A percentile compares a stretch with the other conserved stretches of the same genome.
Evolutionary conservation across 2,329 filamentous ascomycete genomes (phyloP).

Genomic region (Hypoxylon sp.): DNA sequence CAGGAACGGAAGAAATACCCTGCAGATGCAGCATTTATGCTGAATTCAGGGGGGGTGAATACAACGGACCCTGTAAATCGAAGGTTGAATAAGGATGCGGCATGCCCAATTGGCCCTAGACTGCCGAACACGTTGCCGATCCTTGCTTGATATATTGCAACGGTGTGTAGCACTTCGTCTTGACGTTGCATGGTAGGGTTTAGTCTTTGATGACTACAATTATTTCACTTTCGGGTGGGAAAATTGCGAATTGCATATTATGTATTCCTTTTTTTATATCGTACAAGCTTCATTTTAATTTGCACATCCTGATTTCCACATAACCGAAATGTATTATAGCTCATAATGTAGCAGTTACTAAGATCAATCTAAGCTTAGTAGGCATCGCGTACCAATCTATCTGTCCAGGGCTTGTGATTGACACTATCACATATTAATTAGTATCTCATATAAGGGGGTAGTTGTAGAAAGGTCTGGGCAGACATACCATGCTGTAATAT

Average conservation of each 20-base stretch:
- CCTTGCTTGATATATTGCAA: constrained; percentile 34
- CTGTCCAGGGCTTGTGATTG: constrained; percentile 54
- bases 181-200: constrained; percentile 41
- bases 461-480: constrained; percentile 10
- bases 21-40: constrained; percentile 42
- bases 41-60: constrained; percentile 45
- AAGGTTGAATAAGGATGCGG: constrained; percentile 28
- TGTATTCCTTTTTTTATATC: constrained; percentile 27
- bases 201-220: constrained; percentile 28
- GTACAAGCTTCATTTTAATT: constrained; percentile 19
- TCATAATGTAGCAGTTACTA: constrained; percentile 29
- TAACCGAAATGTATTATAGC: constrained; percentile 28
- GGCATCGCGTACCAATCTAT: constrained; percentile 34
- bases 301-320: constrained; percentile 24
- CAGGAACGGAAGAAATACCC: constrained; percentile 36
- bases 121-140: constrained; percentile 40
- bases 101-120: constrained; percentile 33
- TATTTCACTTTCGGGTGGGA: constrained; percentile 18
- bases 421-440: constrained; percentile 47
- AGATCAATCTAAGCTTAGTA: constrained; percentile 30
- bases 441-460: constrained; percentile 18
- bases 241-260: constrained; percentile 21
- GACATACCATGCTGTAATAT: constrained; percentile 71
- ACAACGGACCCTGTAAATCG: constrained; percentile 40
- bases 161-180: constrained; percentile 30